Base-by-base conservation (phyloP, 768 basidiomycete genomes). In the Mycena vitilis region DNA sequence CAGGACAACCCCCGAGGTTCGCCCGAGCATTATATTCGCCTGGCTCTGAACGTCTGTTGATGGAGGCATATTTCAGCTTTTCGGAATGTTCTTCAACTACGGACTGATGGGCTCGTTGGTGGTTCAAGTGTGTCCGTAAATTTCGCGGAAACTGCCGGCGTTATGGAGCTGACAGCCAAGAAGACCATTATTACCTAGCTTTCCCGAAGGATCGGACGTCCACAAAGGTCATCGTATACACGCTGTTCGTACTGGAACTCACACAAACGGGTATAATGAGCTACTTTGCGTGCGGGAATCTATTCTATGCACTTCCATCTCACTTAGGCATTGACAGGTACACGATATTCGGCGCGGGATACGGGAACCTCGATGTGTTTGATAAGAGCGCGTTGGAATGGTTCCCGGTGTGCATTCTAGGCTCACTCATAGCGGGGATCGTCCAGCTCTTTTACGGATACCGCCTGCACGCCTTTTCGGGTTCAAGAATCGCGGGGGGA, bases 111-210 rank as follows among this genome's bases (percentile, higher is more conserved):
- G 65, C n/a, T 66, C 65, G 30, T 63, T 80, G 53, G 62, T 73
- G 22, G 76, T 78, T 20, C 79, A 80, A 79, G 75, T 77, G 23
- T 80, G 79, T 80, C n/a, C 68, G 79, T 75, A 8, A 53, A 18
- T 47, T 59, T 45, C 30, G 51, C 36, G 20, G 47, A 45, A 45
- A 3, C 7, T 45, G 20, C 13, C 3, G 44, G 30, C 23, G 11
- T 36, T 16, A 37, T n/a, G n/a, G n/a, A 34, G 9, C 16, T 5
- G n/a, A 45, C n/a, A 23, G 45, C 25, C 34, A 8, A 42, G 11
- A 25, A 81, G 80, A 80, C 47, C 75, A 75, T 44, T 81, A 81
- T 52, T 78, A 77, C 54, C 48, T 74, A 5, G 76, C 75, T 12
- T 79, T 80, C 63, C 76, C 76, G 7, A 77, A 75, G 42, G 80